Evolutionary conservation across 164 flowering plant genomes (phyloP), one percentile per base, ranked within the genome.

Genomic region (Platanus orientalis): DNA sequence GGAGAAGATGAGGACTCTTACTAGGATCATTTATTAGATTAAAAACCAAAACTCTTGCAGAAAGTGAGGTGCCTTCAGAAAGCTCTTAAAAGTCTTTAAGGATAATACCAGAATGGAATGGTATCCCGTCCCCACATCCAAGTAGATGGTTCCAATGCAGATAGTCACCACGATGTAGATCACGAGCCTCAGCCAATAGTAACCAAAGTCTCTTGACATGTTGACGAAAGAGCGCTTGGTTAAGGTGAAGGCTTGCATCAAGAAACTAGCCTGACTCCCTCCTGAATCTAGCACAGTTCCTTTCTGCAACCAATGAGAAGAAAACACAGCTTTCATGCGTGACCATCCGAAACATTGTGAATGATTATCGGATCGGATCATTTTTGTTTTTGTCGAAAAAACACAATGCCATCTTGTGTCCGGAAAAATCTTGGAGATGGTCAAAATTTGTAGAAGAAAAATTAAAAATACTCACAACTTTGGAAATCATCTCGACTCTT

Each of bases 151-250:
- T 64, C 97, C 98, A n/a, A 93, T 88, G 80, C 96, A 88, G 60
- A 93, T 54, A 3, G 97, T 84, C 61, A 90, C 96, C 7, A 90
- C 80, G 21, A 93, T 32, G 65, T 93, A 93, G 58, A 93, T 90
- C 2, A 84, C 73, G 48, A 93, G 97, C 79, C 98, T 80, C 62
- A 93, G 76, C 98, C 98, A 93, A 80, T 93, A 93, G 67, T 93
- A 93, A 1, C 98, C 98, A 61, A 93, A 90, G 80, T 93, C 98
- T 71, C 98, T 83, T 11, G 96, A 85, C 98, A 93, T 93, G 77
- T 93, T 93, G 60, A 85, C 67, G 59, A 90, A 85, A 0, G 98
- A 93, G 17, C 98, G 93, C 67, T 79, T 88, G 6, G 97, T 88
- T 54, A 93, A 75, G n/a, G 84, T 85, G 54, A 64, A 82, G 9